phyloP scores from a whole-genome alignment of 2,329 filamentous ascomycete genomes.

The Neobulgaria alba region DNA sequence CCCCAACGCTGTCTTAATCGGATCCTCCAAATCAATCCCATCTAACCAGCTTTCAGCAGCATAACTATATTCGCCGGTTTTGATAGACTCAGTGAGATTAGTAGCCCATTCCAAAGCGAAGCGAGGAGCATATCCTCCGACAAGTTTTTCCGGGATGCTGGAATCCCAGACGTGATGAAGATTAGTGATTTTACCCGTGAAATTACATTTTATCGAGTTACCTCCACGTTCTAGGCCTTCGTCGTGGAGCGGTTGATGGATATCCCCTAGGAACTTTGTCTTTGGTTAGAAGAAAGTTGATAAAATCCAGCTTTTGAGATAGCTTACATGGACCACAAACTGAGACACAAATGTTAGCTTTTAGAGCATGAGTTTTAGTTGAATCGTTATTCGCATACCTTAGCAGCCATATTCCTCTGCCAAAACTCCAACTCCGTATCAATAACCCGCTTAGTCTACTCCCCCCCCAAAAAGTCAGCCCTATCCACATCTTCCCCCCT shows the following conservation, averaged over 20 bases:
- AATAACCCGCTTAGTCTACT: not conserved
- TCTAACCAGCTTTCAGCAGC: conserved; percentile 46
- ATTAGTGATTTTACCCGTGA: conserved; percentile 48
- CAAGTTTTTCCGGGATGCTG: conserved; percentile 55
- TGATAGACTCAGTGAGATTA: conserved; percentile 46
- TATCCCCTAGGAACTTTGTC: conserved; percentile 59
- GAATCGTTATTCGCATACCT: conserved; percentile 27
- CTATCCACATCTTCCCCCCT: too few relatives aligned
- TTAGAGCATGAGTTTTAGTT: conserved; percentile 3
- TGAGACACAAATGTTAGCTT: not conserved
- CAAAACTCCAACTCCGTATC: not conserved
- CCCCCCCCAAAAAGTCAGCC: too few relatives aligned
- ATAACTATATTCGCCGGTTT: conserved; percentile 43
- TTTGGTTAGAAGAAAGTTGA: not conserved
- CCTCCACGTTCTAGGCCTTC: conserved; percentile 58
- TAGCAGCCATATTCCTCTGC: conserved; percentile 50
- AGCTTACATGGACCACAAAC: not conserved
- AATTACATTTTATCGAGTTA: conserved; percentile 58
- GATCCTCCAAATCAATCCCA: conserved; percentile 46
- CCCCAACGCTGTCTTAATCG: conserved; percentile 45
- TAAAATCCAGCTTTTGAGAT: not conserved
- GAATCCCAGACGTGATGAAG: conserved; percentile 51
- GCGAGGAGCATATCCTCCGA: conserved; percentile 45
- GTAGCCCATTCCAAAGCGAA: conserved; percentile 48
- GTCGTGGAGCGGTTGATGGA: conserved; percentile 60